Percentiles rank a stretch among this genome's conserved stretches.
These are phyloP conservation scores for Musa balbisiana DNA, from an alignment of 202 grass and related monocot species.

Conservation along the genomic window DNA sequence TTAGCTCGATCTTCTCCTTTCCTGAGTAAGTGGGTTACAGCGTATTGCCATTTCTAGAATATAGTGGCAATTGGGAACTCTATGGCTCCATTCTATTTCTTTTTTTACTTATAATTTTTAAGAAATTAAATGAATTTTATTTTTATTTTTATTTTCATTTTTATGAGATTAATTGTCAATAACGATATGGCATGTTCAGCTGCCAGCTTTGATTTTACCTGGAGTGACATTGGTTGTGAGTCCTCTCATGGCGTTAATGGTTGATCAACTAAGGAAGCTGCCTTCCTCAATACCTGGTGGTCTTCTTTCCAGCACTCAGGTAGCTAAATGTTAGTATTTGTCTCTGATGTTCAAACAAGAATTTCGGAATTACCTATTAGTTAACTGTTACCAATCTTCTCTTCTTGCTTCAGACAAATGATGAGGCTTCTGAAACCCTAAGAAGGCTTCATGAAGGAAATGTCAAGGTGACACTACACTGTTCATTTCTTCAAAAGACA, in stretches of 20 bases:
- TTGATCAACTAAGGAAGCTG: conserved; percentile 87
- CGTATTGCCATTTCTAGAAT: background rate
- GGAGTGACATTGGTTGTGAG: conserved; percentile 90
- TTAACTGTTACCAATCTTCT: conserved; percentile 17
- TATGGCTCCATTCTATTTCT: background rate
- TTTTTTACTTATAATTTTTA: conserved; percentile 20
- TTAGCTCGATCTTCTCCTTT: background rate
- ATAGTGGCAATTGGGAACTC: background rate
- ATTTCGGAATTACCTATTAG: conserved; percentile 7
- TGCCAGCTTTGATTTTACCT: conserved; percentile 82
- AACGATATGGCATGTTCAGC: conserved; percentile 27
- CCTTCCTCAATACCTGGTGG: conserved; percentile 66
- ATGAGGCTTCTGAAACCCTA: conserved; percentile 65
- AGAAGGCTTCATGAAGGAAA: conserved; percentile 52
- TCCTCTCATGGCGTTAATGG: conserved; percentile 80
- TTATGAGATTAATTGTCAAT: background rate
- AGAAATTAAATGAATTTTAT: background rate
- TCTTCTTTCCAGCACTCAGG: conserved; percentile 88
- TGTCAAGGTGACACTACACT: conserved; percentile 53
- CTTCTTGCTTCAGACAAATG: conserved; percentile 38
- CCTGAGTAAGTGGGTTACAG: too few species aligned
- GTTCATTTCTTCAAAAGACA: background rate
- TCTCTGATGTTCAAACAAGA: background rate
- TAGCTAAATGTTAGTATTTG: conserved; percentile 21
- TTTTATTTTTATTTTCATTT: background rate